Evolutionary conservation across 2,329 filamentous ascomycete species (phyloP), one percentile per base, ranked within the genome.

Genomic region (Pleurostoma richardsiae): DNA sequence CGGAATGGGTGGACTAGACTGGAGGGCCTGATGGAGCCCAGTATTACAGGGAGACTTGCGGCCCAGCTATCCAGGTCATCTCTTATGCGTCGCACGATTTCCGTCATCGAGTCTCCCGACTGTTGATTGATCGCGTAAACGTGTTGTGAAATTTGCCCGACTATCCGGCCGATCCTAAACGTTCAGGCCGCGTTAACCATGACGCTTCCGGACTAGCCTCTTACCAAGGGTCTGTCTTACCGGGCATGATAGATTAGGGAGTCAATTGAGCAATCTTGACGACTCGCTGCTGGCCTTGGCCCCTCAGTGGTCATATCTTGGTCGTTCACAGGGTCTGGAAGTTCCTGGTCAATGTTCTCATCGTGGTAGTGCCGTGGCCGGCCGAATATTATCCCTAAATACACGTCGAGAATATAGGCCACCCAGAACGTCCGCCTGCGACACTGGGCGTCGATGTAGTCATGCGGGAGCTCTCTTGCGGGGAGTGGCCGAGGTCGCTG

Each of bases 371-470:
- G 70, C 6, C 78, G 62, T 1, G 82, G 82, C 5, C 82, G 68
- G 0, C 82, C 82, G 30, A 84, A 74, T 19, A 83, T 77, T n/a
- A 82, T 77, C 28, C 79, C 77, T 1, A 85, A 64, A 47, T 84
- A 84, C 38, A 80, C 80, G 54, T 85, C 81, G 2, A 85, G 62
- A 1, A 75, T 77, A 54, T 85, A 85, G 0, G 77, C 74, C 3
- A 74, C 74, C 82, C 82, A 85, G 43, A 85, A 83, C 0, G 76
- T 72, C 6, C 81, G 67, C 47, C 77, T 77, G 1, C 76, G 70
- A 39, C 77, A 76, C 49, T 85, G 78, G 0, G 62, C 60, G 3
- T 69, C 59, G 6, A 75, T 67, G 41, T 74, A 73, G 49, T 78
- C 70, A 42, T 3, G 58, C 33, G 4, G 54, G 40, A 4, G 57